phyloP scores from a whole-genome alignment of 345 rosid genomes.

The Litchi chinensis region DNA sequence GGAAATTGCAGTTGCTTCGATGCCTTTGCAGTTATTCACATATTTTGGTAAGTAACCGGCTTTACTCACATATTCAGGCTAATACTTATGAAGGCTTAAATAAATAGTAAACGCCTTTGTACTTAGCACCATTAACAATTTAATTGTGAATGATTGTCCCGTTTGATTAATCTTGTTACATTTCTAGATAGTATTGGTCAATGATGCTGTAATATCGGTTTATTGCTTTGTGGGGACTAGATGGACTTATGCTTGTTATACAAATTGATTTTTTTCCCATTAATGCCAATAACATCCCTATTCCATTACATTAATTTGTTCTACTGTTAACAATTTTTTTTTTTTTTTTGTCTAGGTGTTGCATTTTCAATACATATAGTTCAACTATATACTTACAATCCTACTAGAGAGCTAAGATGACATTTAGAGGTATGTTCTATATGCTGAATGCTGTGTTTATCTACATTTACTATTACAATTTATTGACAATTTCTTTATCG shows the following conservation, averaged over 20 bases:
- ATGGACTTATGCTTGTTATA: conserved; percentile 26
- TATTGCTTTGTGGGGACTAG: conserved; percentile 65
- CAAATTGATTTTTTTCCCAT: background rate
- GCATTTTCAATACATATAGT: conserved; percentile 67
- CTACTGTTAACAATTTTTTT: conserved; percentile 37
- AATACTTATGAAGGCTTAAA: too few species aligned
- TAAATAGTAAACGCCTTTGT: too few species aligned
- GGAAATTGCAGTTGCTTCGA: too few species aligned
- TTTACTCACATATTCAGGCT: too few species aligned
- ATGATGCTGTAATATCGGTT: conserved; percentile 59
- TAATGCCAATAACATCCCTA: background rate
- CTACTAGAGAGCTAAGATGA: conserved; percentile 46
- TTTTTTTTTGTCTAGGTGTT: conserved; percentile 38
- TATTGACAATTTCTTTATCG: conserved; percentile 16
- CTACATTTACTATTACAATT: background rate
- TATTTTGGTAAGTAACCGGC: too few species aligned
- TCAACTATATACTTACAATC: conserved; percentile 66
- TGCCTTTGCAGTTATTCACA: background rate
- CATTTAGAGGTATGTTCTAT: conserved; percentile 34
- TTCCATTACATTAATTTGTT: background rate
- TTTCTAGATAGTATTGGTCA: conserved; percentile 48
- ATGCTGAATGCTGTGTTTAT: background rate
- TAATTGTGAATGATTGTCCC: too few species aligned
- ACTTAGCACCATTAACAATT: too few species aligned
- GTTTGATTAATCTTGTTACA: background rate